These are phyloP conservation scores for Prunus kanzakura DNA, from an alignment of 306 rosid genomes.

Conservation along the genomic window DNA sequence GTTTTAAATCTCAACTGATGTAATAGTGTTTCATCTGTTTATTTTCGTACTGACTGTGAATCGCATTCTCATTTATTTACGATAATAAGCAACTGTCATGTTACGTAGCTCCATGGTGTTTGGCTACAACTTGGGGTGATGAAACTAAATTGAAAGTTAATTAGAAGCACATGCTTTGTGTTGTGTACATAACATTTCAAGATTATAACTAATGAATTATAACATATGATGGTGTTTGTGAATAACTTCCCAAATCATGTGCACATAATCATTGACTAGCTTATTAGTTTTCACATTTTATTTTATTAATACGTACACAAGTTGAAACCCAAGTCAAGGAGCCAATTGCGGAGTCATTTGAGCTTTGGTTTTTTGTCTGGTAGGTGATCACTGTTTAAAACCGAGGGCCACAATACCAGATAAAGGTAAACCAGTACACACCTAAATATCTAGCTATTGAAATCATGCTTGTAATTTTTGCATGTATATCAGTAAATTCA, in stretches of 20 bases:
- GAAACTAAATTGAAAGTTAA: background rate
- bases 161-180: constrained; percentile 4
- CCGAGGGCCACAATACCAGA: constrained; percentile 10
- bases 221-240: background rate
- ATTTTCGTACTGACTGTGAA: background rate
- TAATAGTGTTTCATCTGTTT: background rate
- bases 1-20: background rate
- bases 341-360: constrained; percentile 13
- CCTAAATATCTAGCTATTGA: background rate
- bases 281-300: background rate
- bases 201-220: background rate
- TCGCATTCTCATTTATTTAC: background rate
- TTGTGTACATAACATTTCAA: background rate
- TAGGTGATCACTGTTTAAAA: constrained; percentile 1
- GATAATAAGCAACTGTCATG: background rate
- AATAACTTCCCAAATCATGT: background rate
- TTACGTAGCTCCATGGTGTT: background rate
- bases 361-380: constrained; percentile 9
- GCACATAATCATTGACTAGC: constrained; percentile 2
- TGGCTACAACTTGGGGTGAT: constrained; percentile 6
- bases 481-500: background rate
- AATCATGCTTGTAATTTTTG: background rate
- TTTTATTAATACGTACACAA: background rate
- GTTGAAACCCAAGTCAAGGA: background rate
- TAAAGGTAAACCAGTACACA: background rate